A percentile compares a stretch with the other conserved stretches of the same genome.
Evolutionary conservation across 257 asterid species (phyloP).

Genomic region (Solanum ahanhuiri): DNA sequence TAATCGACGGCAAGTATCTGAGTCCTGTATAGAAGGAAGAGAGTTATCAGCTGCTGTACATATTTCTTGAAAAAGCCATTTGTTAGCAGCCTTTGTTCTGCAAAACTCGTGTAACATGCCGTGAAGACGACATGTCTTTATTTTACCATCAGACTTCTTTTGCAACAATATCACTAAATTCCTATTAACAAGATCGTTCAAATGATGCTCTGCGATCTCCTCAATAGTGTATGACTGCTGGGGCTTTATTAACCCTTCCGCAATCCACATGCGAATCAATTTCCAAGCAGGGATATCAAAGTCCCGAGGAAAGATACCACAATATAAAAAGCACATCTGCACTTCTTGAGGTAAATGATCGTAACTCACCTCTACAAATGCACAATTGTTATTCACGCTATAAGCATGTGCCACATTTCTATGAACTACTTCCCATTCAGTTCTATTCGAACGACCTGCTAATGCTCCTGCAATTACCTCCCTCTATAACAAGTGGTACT

Average conservation of each 20-base stretch:
- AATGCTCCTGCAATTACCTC: conserved; percentile 37
- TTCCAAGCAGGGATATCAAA: not conserved
- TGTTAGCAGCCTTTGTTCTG: not conserved
- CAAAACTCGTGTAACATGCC: conserved; percentile 3
- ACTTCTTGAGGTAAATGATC: no score
- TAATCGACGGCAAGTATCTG: not conserved
- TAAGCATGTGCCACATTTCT: not conserved
- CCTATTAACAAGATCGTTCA: not conserved
- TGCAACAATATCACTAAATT: not conserved
- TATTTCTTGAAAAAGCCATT: not conserved
- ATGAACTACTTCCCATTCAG: not conserved
- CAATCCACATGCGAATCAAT: not conserved
- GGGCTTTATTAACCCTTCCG: not conserved
- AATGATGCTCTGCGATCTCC: conserved; percentile 1
- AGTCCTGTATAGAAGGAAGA: not conserved
- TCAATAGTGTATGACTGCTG: not conserved
- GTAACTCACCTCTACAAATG: no score
- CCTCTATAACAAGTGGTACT: conserved; percentile 24
- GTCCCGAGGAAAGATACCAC: not conserved
- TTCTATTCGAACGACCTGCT: not conserved
- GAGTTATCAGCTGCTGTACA: not conserved
- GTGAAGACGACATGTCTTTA: not conserved
- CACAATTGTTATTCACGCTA: no score
- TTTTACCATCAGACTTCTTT: no score
- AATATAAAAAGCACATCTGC: no score